Base-by-base conservation (phyloP, 345 rosid species). In the Pistacia vera region DNA sequence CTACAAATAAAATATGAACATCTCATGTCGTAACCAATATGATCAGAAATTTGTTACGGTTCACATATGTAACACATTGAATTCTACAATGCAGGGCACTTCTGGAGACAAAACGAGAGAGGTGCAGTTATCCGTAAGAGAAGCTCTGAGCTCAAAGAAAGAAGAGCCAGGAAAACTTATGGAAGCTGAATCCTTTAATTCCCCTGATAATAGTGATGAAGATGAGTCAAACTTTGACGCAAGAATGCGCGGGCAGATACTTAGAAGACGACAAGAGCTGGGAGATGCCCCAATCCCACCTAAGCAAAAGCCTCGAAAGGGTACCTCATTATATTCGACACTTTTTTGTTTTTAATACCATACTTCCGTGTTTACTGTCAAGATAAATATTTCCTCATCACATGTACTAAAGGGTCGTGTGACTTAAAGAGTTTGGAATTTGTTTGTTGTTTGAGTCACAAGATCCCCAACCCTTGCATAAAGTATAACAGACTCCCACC, bases 211-310 rank as follows among this genome's bases (percentile, higher is more conserved):
- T 69, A 86, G 82, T 30, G 87, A 86, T 70, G 91, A 81, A 20
- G 90, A 92, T 72, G 98, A 93, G 71, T 87, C 83, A 69, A 85
- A 71, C 77, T 96, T 96, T 89, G 97, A 96, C 88, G 89, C 89
- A 65, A 85, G 88, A 81, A 96, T 96, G 98, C 92, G 95, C 67
- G 89, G 82, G 62, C 90, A 86, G 78, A 88, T 92, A 82, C 95
- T 92, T 75, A 83, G 63, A 70, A 91, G 83, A 85, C 83, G 88
- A 57, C 86, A 86, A 70, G 94, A 96, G 75, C 75, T 90, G 77
- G 94, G 91, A 75, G 87, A 86, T 81, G 58, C 63, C 63, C 88
- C 90, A 77, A 58, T 67, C 60, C 87, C 90, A 75, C 72, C 86
- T 33, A 85, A 82, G 75, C 89, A 75, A 77, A 85, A 82, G 76